A percentile compares a stretch with the other conserved stretches of the same genome.
Conservation (phyloP, 2,329 filamentous ascomycete genomes). For the Onygenales sp. region DNA sequence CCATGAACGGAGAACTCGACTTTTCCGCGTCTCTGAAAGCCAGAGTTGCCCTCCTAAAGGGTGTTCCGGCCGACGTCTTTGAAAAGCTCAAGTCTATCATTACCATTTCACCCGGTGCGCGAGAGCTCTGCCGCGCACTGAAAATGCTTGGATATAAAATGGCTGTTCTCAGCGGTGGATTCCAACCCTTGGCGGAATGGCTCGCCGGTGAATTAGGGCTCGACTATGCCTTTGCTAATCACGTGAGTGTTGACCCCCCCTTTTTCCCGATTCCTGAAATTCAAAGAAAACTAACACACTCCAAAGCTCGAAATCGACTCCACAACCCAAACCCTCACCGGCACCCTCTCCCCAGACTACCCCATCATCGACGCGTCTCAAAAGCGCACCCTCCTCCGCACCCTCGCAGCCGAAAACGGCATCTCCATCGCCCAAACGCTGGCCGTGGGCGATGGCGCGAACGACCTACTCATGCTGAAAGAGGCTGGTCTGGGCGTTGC, state of each 20-base stretch:
- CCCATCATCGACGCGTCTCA: slow-evolving; percentile 52
- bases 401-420: slow-evolving; percentile 45
- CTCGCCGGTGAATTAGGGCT: slow-evolving; percentile 71
- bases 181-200: slow-evolving; percentile 81
- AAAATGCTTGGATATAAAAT: slow-evolving; percentile 75
- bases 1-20: slow-evolving; percentile 93
- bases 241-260: slow-evolving; percentile 39
- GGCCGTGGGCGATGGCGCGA: slow-evolving; percentile 55
- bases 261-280: not conserved
- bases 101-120: slow-evolving; percentile 72
- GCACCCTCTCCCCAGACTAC: slow-evolving; percentile 42
- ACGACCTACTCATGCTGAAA: slow-evolving; percentile 56
- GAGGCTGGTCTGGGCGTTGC: slow-evolving; percentile 53
- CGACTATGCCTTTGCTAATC: slow-evolving; percentile 82
- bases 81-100: slow-evolving; percentile 65
- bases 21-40: slow-evolving; percentile 77
- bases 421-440: slow-evolving; percentile 47
- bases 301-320: slow-evolving; percentile 40
- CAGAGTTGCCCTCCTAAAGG: slow-evolving; percentile 70
- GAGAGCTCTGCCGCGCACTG: slow-evolving; percentile 62
- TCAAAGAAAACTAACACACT: not conserved
- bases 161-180: slow-evolving; percentile 85
- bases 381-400: slow-evolving; percentile 46
- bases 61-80: slow-evolving; percentile 69
- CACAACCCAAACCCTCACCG: slow-evolving; percentile 42